These are phyloP conservation scores for Rhizophagus prolifer DNA, from an alignment of 192 early-diverging fungal genomes.

Conservation along the genomic window DNA sequence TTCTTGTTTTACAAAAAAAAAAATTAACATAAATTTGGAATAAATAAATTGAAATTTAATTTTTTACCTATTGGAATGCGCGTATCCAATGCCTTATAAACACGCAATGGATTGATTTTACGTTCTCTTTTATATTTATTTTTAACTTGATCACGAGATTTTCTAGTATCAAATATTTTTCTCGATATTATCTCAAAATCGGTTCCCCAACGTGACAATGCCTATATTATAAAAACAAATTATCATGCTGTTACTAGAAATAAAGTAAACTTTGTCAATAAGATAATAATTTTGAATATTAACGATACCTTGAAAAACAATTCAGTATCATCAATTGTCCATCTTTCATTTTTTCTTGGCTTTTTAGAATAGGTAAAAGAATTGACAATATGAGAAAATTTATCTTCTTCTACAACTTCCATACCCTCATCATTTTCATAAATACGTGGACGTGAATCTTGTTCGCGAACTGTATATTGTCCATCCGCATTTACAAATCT, in stretches of 20 bases:
- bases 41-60: background rate
- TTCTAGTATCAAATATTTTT: slow-evolving; percentile 34
- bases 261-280: background rate
- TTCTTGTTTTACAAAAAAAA: background rate
- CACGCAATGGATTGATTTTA: slow-evolving; percentile 31
- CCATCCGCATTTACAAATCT: slow-evolving; percentile 9
- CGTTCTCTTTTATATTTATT: slow-evolving; percentile 47
- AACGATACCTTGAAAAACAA: slow-evolving; percentile 37
- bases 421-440: slow-evolving; percentile 23
- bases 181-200: slow-evolving; percentile 46
- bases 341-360: slow-evolving; percentile 32
- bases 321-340: slow-evolving; percentile 43
- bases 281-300: background rate
- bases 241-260: background rate
- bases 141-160: slow-evolving; percentile 39
- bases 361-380: slow-evolving; percentile 29
- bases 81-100: slow-evolving; percentile 35
- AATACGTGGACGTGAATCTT: background rate
- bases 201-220: slow-evolving; percentile 46
- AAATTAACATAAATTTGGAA: background rate
- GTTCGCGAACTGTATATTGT: slow-evolving; percentile 9
- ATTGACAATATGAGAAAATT: slow-evolving; percentile 38
- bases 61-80: slow-evolving; percentile 38
- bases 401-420: slow-evolving; percentile 41
- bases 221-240: slow-evolving; percentile 27